Evolutionary conservation across 495 filamentous ascomycete genomes (phyloP).

Genomic region (Melanomma pulvis-pyrius): DNA sequence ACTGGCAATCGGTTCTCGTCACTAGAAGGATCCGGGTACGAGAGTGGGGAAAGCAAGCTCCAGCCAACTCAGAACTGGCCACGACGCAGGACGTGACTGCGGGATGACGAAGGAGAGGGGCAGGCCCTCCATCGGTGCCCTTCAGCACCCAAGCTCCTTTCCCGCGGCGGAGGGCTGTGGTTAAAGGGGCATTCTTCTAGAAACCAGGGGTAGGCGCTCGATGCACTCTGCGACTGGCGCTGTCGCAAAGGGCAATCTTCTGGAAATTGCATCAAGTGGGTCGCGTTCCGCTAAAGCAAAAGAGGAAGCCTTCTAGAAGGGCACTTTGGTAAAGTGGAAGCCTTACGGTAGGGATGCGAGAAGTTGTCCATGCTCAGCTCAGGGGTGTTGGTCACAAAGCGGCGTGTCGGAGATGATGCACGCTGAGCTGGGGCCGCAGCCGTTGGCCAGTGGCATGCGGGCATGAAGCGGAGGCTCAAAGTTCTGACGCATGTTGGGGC

Average conservation of each 20-base stretch:
- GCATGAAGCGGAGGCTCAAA: slow-evolving; percentile 15
- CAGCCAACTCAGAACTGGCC: slow-evolving; percentile 7
- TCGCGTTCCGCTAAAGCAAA: slow-evolving; percentile 23
- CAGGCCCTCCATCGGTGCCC: neutral
- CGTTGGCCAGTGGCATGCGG: slow-evolving; percentile 23
- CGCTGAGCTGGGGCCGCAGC: slow-evolving; percentile 21
- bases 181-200: slow-evolving; percentile 32
- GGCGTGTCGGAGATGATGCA: slow-evolving; percentile 8
- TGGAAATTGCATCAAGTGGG: slow-evolving; percentile 35
- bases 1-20: neutral
- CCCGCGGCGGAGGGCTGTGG: neutral
- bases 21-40: neutral
- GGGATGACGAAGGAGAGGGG: slow-evolving; percentile 17
- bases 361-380: slow-evolving; percentile 16
- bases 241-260: slow-evolving; percentile 34
- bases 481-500: slow-evolving; percentile 30
- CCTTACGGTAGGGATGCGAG: slow-evolving; percentile 30
- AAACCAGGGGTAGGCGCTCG: slow-evolving; percentile 27
- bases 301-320: slow-evolving; percentile 34
- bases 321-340: slow-evolving; percentile 33
- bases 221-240: slow-evolving; percentile 18
- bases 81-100: slow-evolving; percentile 6
- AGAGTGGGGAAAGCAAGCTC: neutral
- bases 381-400: slow-evolving; percentile 13
- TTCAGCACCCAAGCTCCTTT: neutral